Conservation (phyloP, 257 asterid species). For the Solanum ossicruentum region DNA sequence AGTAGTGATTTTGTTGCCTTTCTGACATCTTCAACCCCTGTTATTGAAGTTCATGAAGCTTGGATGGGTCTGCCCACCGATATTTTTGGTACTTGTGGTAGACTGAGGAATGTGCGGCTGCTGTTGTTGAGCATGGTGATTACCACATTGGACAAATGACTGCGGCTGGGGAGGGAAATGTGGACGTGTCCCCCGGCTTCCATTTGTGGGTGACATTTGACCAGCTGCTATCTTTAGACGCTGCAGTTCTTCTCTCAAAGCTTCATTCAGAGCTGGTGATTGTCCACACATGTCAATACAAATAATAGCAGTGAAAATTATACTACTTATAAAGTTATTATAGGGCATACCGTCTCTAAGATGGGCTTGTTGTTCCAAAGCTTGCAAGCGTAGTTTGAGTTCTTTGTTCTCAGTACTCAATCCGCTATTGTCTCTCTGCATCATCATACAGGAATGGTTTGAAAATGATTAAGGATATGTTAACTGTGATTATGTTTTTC, state of each 20-base stretch:
- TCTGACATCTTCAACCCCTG: constrained; percentile 13
- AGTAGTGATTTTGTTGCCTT: neutral
- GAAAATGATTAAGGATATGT: neutral
- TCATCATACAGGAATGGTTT: neutral
- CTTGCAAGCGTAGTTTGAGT: constrained; percentile 69
- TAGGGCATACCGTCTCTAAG: constrained; percentile 71
- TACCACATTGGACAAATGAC: constrained; percentile 26
- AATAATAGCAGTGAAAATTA: neutral
- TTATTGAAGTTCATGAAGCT: constrained; percentile 31
- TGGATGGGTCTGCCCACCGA: constrained; percentile 24
- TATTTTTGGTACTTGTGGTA: constrained; percentile 12
- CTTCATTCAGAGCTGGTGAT: constrained; percentile 60
- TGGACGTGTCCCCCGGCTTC: constrained; percentile 28
- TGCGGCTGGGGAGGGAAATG: constrained; percentile 37
- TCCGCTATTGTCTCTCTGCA: constrained; percentile 77
- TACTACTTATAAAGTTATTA: neutral
- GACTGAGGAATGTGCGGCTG: constrained; percentile 20
- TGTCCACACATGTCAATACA: neutral
- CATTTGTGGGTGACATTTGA: constrained; percentile 32
- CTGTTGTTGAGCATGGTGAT: constrained; percentile 30
- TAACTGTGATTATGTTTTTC: neutral
- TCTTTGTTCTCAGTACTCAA: constrained; percentile 83
- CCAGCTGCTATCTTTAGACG: constrained; percentile 71
- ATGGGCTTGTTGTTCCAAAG: constrained; percentile 87
- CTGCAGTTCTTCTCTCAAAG: constrained; percentile 66